Evolutionary conservation across 306 rosid genomes (phyloP).

Genomic region (Castanospermum australe): DNA sequence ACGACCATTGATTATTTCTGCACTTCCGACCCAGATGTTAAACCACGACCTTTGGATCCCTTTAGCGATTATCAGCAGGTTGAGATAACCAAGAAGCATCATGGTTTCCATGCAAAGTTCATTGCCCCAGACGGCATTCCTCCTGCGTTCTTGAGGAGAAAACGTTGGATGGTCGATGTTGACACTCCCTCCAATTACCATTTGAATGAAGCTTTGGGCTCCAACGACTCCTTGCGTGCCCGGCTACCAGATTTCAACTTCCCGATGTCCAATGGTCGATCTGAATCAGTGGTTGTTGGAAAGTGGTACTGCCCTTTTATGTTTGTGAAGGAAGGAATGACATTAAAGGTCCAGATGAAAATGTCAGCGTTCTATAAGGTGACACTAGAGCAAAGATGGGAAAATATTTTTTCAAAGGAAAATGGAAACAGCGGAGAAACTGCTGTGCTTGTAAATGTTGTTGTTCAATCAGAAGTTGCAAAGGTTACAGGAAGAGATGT

Average conservation of each 20-base stretch:
- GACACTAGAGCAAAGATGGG: conserved; percentile 61
- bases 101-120: conserved; percentile 39
- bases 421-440: background rate
- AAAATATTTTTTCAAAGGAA: conserved; percentile 32
- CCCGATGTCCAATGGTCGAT: background rate
- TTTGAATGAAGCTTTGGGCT: conserved; percentile 46
- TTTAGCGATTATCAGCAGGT: conserved; percentile 8
- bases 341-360: conserved; percentile 32
- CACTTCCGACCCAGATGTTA: background rate
- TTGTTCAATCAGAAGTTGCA: conserved; percentile 30
- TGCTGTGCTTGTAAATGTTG: conserved; percentile 40
- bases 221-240: conserved; percentile 31
- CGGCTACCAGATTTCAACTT: conserved; percentile 37
- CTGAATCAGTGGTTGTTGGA: conserved; percentile 36
- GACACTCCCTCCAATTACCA: conserved; percentile 22
- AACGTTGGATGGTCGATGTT: conserved; percentile 31
- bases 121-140: conserved; percentile 39
- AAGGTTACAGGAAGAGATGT: conserved; percentile 30
- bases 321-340: conserved; percentile 47
- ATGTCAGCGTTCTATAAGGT: conserved; percentile 40
- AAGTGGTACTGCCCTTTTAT: conserved; percentile 63
- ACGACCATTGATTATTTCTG: background rate
- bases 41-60: conserved; percentile 18
- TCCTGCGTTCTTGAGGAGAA: conserved; percentile 28
- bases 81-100: conserved; percentile 8